phyloP scores from a whole-genome alignment of 768 basidiomycete genomes.

The Phanerochaete sordida region DNA sequence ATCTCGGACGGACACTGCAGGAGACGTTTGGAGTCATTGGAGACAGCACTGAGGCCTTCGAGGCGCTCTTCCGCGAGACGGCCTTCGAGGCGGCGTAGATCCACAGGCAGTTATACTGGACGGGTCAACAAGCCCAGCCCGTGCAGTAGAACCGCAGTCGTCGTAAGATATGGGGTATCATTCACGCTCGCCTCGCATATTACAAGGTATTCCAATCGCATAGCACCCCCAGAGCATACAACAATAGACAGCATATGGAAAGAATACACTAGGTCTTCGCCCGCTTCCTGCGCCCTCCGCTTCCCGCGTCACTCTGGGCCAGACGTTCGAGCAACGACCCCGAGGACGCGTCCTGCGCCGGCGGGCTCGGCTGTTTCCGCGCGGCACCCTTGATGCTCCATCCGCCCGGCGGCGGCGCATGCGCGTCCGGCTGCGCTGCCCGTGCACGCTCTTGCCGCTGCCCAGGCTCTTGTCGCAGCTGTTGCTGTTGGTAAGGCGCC shows the following conservation, averaged over 20 bases:
- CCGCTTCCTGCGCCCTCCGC: constrained; percentile 14
- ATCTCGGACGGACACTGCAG: constrained; percentile 76
- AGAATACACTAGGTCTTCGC: constrained; percentile 11
- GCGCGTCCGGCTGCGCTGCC: constrained; percentile 21
- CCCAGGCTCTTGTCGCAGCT: background rate
- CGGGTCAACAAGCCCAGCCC: no score
- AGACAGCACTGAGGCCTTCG: constrained; percentile 76
- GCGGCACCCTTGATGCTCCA: constrained; percentile 57
- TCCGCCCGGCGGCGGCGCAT: constrained; percentile 34
- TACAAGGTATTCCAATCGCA: background rate
- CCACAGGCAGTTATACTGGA: no score
- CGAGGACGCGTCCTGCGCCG: background rate
- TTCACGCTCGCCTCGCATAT: no score
- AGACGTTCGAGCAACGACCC: constrained; percentile 15
- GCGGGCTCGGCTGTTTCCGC: constrained; percentile 3
- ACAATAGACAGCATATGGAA: background rate
- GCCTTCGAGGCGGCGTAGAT: background rate
- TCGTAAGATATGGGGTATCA: no score
- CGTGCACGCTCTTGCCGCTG: constrained; percentile 15
- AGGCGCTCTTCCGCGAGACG: constrained; percentile 55
- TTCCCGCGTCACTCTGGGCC: constrained; percentile 3
- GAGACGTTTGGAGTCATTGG: constrained; percentile 92
- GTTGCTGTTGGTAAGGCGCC: no score
- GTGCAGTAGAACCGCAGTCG: no score
- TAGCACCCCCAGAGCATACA: background rate